A percentile compares a stretch with the other conserved stretches of the same genome.
These are phyloP conservation scores for Candida rishiriensis DNA, from an alignment of 805 yeast genomes.

Conservation along the genomic window DNA sequence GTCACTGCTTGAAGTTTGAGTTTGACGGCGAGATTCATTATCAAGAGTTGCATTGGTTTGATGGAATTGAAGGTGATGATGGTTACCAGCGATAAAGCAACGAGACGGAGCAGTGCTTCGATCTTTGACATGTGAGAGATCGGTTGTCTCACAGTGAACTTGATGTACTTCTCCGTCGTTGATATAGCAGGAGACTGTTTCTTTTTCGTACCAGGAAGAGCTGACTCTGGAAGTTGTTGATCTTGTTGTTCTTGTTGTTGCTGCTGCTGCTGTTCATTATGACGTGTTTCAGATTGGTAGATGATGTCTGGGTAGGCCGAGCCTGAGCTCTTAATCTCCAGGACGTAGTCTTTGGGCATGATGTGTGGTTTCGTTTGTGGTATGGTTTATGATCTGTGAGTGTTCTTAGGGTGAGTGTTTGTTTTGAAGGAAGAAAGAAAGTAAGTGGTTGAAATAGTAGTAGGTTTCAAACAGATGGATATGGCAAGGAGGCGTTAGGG, in stretches of 20 bases:
- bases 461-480: no score
- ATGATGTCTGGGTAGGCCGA: conserved; percentile 14
- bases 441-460: no score
- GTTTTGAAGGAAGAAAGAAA: no score
- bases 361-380: no score
- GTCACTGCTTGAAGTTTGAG: neutral
- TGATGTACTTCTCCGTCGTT: conserved; percentile 11
- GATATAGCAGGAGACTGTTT: neutral
- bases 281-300: conserved; percentile 10
- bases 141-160: conserved; percentile 17
- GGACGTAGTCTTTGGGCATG: conserved; percentile 23
- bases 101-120: conserved; percentile 1
- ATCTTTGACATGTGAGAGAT: neutral
- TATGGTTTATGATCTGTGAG: no score
- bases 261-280: neutral
- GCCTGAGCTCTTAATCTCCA: conserved; percentile 25
- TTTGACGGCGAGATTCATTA: neutral
- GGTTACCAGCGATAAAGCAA: conserved; percentile 4
- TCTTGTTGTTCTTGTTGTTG: neutral
- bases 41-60: neutral
- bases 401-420: no score
- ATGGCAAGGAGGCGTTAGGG: no score
- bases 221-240: neutral
- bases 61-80: conserved; percentile 1
- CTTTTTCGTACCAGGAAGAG: neutral